These are phyloP conservation scores for Lolium rigidum DNA, from an alignment of 176 grass and related monocot species.

Conservation along the genomic window DNA sequence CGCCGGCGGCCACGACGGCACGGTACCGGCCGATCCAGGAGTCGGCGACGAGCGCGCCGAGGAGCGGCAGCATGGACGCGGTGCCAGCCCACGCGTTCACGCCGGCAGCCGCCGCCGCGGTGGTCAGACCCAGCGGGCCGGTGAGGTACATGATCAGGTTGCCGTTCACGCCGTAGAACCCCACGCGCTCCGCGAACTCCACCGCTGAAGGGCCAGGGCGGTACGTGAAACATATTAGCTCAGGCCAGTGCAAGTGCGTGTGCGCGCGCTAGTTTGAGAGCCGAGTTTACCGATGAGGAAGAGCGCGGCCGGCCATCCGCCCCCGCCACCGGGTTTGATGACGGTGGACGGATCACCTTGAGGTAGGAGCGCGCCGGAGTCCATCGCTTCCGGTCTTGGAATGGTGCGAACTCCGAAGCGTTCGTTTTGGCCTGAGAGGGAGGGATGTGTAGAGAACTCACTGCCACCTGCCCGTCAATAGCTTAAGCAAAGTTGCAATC, in stretches of 20 bases:
- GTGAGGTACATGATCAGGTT: slow-evolving; percentile 86
- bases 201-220: slow-evolving; percentile 27
- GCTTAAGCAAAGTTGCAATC: no score
- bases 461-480: no score
- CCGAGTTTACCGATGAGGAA: slow-evolving; percentile 58
- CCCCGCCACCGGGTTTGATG: slow-evolving; percentile 31
- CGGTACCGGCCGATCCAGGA: slow-evolving; percentile 57
- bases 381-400: slow-evolving; percentile 1
- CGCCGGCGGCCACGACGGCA: slow-evolving; percentile 47
- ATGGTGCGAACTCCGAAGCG: background rate
- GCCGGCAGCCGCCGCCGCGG: slow-evolving; percentile 51
- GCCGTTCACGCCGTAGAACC: slow-evolving; percentile 57
- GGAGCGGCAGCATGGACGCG: slow-evolving; percentile 53
- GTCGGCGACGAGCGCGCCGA: slow-evolving; percentile 67
- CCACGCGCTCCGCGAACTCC: slow-evolving; percentile 65
- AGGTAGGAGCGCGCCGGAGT: slow-evolving; percentile 20
- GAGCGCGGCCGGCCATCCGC: slow-evolving; percentile 71
- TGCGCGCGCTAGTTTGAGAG: background rate
- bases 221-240: background rate
- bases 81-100: slow-evolving; percentile 59
- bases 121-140: slow-evolving; percentile 59
- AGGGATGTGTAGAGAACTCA: no score
- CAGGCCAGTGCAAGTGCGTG: background rate
- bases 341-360: background rate
- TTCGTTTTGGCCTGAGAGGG: background rate